Evolutionary conservation across 352 stramenopile species (phyloP), one percentile per base, ranked within the genome.

Genomic region (Pythium periplocum): DNA sequence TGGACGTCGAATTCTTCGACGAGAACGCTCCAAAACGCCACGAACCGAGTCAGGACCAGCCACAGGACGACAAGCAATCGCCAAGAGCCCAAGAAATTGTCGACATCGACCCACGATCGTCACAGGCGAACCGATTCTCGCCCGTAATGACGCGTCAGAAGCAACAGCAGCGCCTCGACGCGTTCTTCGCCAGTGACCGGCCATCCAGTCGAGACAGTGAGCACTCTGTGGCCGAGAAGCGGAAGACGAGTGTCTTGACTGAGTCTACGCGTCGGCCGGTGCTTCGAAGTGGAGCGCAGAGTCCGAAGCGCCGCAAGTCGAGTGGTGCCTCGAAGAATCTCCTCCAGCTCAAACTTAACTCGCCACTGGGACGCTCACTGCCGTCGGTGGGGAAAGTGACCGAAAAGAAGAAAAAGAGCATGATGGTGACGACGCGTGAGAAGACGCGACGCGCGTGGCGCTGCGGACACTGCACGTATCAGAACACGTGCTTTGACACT

Each of bases 401-500:
- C 34, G 42, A 55, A 12, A 51, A 34, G 46, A 26, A 12, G 2
- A 46, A 37, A 2, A 10, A 4, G 4, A 4, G 36, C 5, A n/a
- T 17, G 4, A 46, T 42, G 35, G 30, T 62, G 37, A 39, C 46
- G 26, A 59, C 40, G 46, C 31, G 31, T 26, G 17, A 26, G 17
- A 44, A 52, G 51, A 5, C 54, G 12, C 66, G 63, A 4, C 52
- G 71, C 11, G 44, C 75, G 8, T 90, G 79, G 79, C 71, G 61
- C 12, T 90, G 79, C 43, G 12, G 42, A 30, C 56, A 80, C 48
- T 90, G 79, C 66, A 90, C 79, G 12, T 90, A 74, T 50, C 73
- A 81, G 47, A 90, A 90, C 61, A 86, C 73, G 42, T 90, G 79
- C 64, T 87, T 90, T 38, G 75, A 86, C 48, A 73, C 57, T 17